Base-by-base conservation (phyloP, 2,329 filamentous ascomycete species). In the Colletotrichum caudatum region DNA sequence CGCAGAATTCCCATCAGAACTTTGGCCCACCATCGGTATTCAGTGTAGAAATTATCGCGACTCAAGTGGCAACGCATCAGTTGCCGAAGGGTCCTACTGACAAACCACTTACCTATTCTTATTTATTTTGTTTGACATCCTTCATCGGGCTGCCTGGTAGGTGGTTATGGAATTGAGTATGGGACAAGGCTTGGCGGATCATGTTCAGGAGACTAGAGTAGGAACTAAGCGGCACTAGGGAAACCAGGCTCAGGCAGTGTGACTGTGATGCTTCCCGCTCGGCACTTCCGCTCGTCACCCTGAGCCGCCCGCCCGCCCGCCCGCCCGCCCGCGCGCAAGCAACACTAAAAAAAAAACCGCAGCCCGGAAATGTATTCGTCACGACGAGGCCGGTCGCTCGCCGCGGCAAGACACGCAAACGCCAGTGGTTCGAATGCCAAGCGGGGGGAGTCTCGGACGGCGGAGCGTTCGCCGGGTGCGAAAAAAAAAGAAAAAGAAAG, bases 361-460 rank as follows among this genome's bases (percentile, higher is more conserved):
- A 35, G 14, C 23, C 33, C 54, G 9, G 33, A 39, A 23, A 39
- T 16, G 54, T 14, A 39, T 9, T 57, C 35, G 54, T 57, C 54
- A 57, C 54, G 20, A 57, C 8, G 35, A 57, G n/a, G 12, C 26
- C n/a, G 35, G 37, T 12, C 7, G 5, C 48, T 41, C 46, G 35
- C 33, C 23, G 14, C 39, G 33, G 37, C n/a, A 37, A 44, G 41
- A 44, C 16, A 66, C 64, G 68, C 57, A 62, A 58, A 62, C 33
- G 64, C 64, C 68, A 58, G 62, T 61, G 64, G 64, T 68, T 68
- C 51, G 58, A 53, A 37, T 63, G 64, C 64, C 64, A 68, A 63
- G 68, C n/a, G 46, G n/a, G 20, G 26, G 29, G 2, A 16, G 37
- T 44, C 26, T 60, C 35, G 44, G 39, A 39, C 59, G 33, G 44